Base-by-base conservation (phyloP, 768 basidiomycete genomes). In the Boletus eberwhitei region DNA sequence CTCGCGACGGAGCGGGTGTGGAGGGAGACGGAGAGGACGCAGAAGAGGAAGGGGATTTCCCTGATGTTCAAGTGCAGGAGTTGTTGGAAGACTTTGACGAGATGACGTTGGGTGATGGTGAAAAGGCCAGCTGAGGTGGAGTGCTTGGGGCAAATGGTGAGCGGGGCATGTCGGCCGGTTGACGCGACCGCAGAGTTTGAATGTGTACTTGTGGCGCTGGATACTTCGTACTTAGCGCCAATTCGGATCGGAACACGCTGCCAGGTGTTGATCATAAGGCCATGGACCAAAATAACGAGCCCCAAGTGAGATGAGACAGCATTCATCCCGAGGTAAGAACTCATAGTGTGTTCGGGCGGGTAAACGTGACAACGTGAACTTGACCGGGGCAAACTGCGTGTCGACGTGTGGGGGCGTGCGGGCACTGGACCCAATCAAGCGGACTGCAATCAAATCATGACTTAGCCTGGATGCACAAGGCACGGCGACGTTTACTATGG, bases 1-100 rank as follows among this genome's bases (percentile, higher is more conserved):
- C 63, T 9, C 54, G 57, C 36, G 52, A 61, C 53, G 61, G 50
- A 14, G 65, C 38, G 2, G n/a, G 35, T 14, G 68, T n/a, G 13
- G 69, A 54, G 5, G 70, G 31, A 8, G 71, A 53, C 5, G 71
- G 61, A 21, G 81, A 76, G 24, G 78, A 75, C 4, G 82, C 71
- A 14, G 88, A 83, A 55, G 86, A 82, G 5, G 94, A 94, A 67
- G 67, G 77, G 2, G 93, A 95, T 71, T 96, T 97, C 85, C 94
- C 93, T 0, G 89, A 93, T 39, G 78, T 98, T 40, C 77, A 79
- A 54, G 68, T 96, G 64, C 84, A 93, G 60, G 94, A 98, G 72
- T 70, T 98, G 58, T 71, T 98, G 64, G 93, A 97, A 55, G 85
- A 88, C 69, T 93, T 97, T 62, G 93, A 97, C 61, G 92, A 92